Conservation (phyloP, 352 stramenopile species). For the Globisporangium takayamanum region DNA sequence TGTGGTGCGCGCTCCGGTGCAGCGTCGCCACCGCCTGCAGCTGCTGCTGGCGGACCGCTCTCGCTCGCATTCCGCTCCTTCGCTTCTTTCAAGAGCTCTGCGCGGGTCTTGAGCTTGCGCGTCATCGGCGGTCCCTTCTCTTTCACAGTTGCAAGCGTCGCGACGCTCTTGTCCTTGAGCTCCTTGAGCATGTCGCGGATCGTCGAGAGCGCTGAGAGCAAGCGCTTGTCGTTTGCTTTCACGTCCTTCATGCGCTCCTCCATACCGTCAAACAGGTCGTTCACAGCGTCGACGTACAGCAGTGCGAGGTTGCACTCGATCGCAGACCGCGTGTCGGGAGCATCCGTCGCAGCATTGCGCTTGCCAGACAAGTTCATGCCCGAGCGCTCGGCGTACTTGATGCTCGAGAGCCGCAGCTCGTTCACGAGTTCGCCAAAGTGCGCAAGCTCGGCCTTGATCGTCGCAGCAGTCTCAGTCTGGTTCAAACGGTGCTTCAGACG, state of each 20-base stretch:
- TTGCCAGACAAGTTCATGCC: slow-evolving; percentile 86
- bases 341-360: slow-evolving; percentile 56
- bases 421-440: slow-evolving; percentile 81
- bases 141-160: slow-evolving; percentile 47
- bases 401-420: slow-evolving; percentile 62
- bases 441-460: slow-evolving; percentile 81
- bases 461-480: slow-evolving; percentile 69
- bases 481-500: slow-evolving; percentile 67
- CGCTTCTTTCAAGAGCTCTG: slow-evolving; percentile 77
- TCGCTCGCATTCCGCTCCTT: slow-evolving; percentile 83
- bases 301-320: slow-evolving; percentile 65
- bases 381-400: slow-evolving; percentile 80
- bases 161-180: slow-evolving; percentile 49
- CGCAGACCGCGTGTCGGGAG: slow-evolving; percentile 61
- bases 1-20: slow-evolving; percentile 24
- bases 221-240: slow-evolving; percentile 74
- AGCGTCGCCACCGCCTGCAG: slow-evolving; percentile 19
- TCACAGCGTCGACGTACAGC: slow-evolving; percentile 55
- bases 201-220: slow-evolving; percentile 57
- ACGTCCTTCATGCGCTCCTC: slow-evolving; percentile 80
- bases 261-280: slow-evolving; percentile 76
- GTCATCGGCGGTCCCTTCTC: slow-evolving; percentile 53
- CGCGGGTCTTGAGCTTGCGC: slow-evolving; percentile 61
- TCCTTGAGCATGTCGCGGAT: slow-evolving; percentile 60
- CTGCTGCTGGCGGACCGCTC: slow-evolving; percentile 20